Evolutionary conservation across 2,329 filamentous ascomycete species (phyloP).

Genomic region (Pyrenophora seminiperda): DNA sequence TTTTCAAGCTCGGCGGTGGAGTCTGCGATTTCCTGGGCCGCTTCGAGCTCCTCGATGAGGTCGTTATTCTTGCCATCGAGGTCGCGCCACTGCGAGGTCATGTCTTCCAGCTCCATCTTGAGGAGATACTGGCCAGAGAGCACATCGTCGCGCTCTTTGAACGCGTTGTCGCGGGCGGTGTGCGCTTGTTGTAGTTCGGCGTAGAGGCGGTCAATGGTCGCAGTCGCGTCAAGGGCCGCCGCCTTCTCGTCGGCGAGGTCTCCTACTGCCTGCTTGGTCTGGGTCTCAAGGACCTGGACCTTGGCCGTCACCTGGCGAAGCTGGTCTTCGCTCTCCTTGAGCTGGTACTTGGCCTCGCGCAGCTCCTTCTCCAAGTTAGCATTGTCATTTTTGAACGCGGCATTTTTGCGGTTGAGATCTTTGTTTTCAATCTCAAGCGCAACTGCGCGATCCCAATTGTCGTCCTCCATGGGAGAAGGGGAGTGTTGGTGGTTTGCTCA

Average conservation of each 20-base stretch:
- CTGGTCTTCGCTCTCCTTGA: background rate
- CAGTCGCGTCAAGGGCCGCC: background rate
- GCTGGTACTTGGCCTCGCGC: background rate
- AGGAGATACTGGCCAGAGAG: background rate
- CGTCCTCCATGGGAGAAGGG: constrained; percentile 2
- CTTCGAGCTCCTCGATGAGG: constrained; percentile 19
- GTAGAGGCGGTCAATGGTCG: background rate
- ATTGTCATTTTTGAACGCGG: background rate
- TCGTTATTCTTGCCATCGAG: constrained; percentile 4
- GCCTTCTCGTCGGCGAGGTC: background rate
- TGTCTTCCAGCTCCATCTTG: too few relatives aligned
- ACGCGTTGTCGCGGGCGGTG: too few relatives aligned
- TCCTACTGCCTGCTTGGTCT: background rate
- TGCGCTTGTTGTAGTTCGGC: background rate
- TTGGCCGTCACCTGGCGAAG: constrained; percentile 1
- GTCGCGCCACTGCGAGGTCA: too few relatives aligned
- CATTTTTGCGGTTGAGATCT: background rate
- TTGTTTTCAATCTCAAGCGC: constrained; percentile 2
- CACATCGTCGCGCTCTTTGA: background rate
- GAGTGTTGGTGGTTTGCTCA: constrained; percentile 10
- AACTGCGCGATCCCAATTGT: constrained; percentile 1
- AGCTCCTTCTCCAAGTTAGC: background rate
- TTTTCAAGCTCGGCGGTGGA: constrained; percentile 14
- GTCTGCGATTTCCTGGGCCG: constrained; percentile 6
- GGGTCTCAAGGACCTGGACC: constrained; percentile 1